Conservation (phyloP, 345 rosid species). For the Eucalyptus pauciflora region DNA sequence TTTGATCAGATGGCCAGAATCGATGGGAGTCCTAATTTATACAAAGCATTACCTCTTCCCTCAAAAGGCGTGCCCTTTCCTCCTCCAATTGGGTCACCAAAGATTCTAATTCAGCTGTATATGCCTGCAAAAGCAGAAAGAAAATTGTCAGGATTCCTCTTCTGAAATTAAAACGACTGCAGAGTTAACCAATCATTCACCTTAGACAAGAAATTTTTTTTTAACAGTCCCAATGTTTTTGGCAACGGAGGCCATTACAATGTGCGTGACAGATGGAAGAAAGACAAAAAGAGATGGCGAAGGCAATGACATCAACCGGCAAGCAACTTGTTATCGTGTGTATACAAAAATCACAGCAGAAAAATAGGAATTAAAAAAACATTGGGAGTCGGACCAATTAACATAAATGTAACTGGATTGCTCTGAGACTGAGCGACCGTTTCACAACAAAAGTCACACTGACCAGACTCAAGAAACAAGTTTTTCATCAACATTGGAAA, state of each 20-base stretch:
- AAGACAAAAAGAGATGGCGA: background rate
- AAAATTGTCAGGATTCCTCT: background rate
- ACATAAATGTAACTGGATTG: background rate
- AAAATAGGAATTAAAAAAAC: background rate
- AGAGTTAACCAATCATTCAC: background rate
- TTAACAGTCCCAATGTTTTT: background rate
- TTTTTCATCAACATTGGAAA: background rate
- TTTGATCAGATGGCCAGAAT: background rate
- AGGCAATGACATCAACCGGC: background rate
- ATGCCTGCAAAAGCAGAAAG: conserved; percentile 26
- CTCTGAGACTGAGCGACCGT: background rate
- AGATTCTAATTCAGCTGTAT: conserved; percentile 43
- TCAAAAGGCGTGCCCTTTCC: conserved; percentile 33
- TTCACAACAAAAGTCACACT: background rate
- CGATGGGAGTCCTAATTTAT: background rate
- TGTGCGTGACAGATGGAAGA: background rate
- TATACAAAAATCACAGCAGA: background rate
- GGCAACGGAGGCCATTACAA: background rate
- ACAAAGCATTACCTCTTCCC: conserved; percentile 36
- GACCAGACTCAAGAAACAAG: background rate
- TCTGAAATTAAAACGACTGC: background rate
- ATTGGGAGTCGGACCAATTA: background rate
- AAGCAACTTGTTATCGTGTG: background rate
- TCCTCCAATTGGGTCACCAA: conserved; percentile 46
- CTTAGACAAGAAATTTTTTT: background rate